These are phyloP conservation scores for Arabidopsis hybrid DNA, from an alignment of 441 rosid genomes.

Conservation along the genomic window DNA sequence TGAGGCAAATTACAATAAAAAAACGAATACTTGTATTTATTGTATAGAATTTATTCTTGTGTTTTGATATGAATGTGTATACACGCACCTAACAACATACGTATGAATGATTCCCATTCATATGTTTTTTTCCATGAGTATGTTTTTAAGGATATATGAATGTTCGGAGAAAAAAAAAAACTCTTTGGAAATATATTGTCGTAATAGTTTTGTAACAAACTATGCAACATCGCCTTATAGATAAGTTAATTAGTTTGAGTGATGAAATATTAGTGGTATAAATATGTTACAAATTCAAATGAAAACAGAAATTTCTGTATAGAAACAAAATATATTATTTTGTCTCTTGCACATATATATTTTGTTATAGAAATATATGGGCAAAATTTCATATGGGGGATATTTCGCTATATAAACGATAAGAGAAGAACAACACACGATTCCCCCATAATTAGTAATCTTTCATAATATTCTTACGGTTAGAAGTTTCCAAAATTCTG, in stretches of 20 bases:
- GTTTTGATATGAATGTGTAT: conserved; percentile 28
- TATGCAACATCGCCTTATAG: neutral
- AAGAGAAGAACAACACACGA: neutral
- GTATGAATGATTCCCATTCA: no score
- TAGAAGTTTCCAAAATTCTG: neutral
- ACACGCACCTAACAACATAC: conserved; percentile 18
- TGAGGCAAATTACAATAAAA: conserved; percentile 31
- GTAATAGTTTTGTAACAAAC: neutral
- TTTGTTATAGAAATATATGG: no score
- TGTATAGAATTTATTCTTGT: conserved; percentile 33
- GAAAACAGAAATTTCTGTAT: neutral
- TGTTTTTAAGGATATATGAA: neutral
- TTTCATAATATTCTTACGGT: conserved; percentile 5
- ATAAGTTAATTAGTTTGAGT: neutral
- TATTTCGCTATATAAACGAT: neutral
- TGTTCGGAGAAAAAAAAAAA: neutral
- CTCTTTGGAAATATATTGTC: neutral
- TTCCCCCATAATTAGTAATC: neutral
- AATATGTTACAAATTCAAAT: neutral
- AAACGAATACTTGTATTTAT: conserved; percentile 23
- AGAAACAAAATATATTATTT: neutral
- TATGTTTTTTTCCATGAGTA: conserved; percentile 26
- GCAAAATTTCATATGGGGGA: neutral
- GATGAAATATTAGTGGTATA: neutral
- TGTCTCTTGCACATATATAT: neutral